A percentile compares a stretch with the other conserved stretches of the same genome.
Conservation (phyloP, 1,284 basidiomycete genomes). For the Sporisorium reilianum region DNA sequence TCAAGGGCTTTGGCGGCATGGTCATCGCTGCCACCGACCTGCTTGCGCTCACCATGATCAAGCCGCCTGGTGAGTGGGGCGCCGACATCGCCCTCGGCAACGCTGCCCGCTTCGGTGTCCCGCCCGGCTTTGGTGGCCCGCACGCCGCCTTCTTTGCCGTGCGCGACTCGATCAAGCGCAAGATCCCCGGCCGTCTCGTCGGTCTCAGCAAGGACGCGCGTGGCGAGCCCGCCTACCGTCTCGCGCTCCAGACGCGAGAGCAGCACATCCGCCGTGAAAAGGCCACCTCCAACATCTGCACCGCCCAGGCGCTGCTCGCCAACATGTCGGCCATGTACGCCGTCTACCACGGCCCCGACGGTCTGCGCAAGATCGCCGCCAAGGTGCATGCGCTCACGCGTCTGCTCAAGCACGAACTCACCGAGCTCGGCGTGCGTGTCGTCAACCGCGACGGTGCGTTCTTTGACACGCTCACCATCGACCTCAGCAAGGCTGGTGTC, state of each 20-base stretch:
- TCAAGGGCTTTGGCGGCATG: conserved; percentile 83
- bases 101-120: conserved; percentile 87
- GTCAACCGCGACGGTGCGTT: conserved; percentile 74
- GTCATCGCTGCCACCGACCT: conserved; percentile 91
- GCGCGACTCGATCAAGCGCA: conserved; percentile 90
- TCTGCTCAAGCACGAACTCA: conserved; percentile 79
- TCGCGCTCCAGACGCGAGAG: conserved; percentile 80
- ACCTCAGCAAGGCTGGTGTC: conserved; percentile 76
- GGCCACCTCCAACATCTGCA: conserved; percentile 69
- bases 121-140: conserved; percentile 71
- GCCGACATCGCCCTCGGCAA: conserved; percentile 96
- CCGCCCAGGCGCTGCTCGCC: conserved; percentile 66
- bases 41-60: conserved; percentile 90
- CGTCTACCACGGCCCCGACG: conserved; percentile 92
- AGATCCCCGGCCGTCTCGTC: conserved; percentile 95
- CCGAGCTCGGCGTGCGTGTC: conserved; percentile 78
- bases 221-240: conserved; percentile 88
- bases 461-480: conserved; percentile 94
- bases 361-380: conserved; percentile 85
- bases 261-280: conserved; percentile 70
- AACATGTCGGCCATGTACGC: conserved; percentile 72
- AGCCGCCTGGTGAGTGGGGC: conserved; percentile 98
- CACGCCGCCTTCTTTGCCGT: conserved; percentile 93
- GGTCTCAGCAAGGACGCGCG: conserved; percentile 86
- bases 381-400: conserved; percentile 91